phyloP scores from a whole-genome alignment of 495 filamentous ascomycete genomes.

The Aspergillus coremiiformis region DNA sequence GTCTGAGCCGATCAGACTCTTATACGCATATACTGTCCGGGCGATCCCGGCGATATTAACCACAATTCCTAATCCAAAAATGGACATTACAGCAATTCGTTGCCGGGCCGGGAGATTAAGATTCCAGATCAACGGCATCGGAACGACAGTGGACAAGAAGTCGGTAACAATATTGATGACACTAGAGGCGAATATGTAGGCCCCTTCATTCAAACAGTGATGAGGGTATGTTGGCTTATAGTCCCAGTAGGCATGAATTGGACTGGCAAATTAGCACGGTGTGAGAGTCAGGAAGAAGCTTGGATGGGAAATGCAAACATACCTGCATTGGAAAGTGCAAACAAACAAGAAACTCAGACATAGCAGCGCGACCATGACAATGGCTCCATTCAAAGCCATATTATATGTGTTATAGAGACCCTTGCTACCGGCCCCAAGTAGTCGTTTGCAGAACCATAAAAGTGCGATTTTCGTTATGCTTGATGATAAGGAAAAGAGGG shows the following conservation, averaged over 20 bases:
- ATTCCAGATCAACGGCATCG: conserved; percentile 51
- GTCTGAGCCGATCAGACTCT: conserved; percentile 40
- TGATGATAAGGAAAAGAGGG: conserved; percentile 47
- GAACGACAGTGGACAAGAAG: conserved; percentile 48
- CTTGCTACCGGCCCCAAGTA: conserved; percentile 36
- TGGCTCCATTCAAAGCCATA: conserved; percentile 34
- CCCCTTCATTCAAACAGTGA: conserved; percentile 45
- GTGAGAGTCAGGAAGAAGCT: neutral
- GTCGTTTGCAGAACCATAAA: conserved; percentile 49
- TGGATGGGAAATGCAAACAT: conserved; percentile 11
- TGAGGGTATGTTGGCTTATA: conserved; percentile 25
- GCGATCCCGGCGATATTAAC: conserved; percentile 51
- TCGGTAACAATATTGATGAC: conserved; percentile 56
- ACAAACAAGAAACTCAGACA: conserved; percentile 43
- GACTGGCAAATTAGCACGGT: conserved; percentile 27
- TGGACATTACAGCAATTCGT: conserved; percentile 47
- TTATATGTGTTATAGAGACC: conserved; percentile 32
- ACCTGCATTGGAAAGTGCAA: conserved; percentile 52
- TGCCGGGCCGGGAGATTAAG: conserved; percentile 49
- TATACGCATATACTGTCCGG: conserved; percentile 47
- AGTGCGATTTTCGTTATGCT: conserved; percentile 51
- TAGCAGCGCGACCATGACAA: conserved; percentile 38
- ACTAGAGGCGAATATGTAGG: conserved; percentile 45
- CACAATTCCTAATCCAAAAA: conserved; percentile 52
- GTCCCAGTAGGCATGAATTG: conserved; percentile 48